Evolutionary conservation across 192 early-diverging fungal species (phyloP), one percentile per base, ranked within the genome.

Genomic region (Spinellus fusiger): DNA sequence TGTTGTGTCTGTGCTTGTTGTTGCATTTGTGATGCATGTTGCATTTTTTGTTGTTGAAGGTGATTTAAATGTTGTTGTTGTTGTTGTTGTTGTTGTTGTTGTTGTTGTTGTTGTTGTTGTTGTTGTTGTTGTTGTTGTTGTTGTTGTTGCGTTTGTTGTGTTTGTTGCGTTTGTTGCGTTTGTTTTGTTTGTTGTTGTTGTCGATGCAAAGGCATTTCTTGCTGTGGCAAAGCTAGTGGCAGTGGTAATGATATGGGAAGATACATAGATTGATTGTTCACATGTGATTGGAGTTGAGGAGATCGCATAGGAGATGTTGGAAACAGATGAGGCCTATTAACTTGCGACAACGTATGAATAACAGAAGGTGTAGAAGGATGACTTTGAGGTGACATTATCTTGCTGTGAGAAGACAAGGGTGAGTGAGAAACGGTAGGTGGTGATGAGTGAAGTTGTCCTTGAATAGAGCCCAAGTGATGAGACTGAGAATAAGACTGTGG

Each of bases 111-210:
- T 26, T 56, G 34, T 26, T 26, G 23, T 26, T 38, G 6, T 3
- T 33, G 54, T 12, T 33, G 54, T 10, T 33, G 54, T 0, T 20
- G n/a, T 12, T 32, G n/a, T 35, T 37, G 54, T 15, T 37, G 54
- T 5, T 13, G 31, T 13, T 37, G 54, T 13, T 22, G 25, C 13
- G 18, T 28, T 32, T 26, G 27, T 8, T 48, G n/a, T 10, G 18
- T 29, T 3, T 54, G 26, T 51, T 48, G 38, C 27, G 1, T 4
- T 40, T 31, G 61, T 1, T 12, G 15, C 6, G 16, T 9, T 18
- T 62, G 49, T 51, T 53, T 47, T 52, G 23, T 22, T 50, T n/a
- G 29, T 13, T 53, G 49, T 34, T 60, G 46, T 52, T 49, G 57
- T 47, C 25, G 44, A 31, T 44, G 34, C 1, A 10, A 38, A 48